Percentiles rank a stretch among this genome's conserved stretches.
Conservation (phyloP, 2,329 filamentous ascomycete species). For the Nemania abortiva region DNA sequence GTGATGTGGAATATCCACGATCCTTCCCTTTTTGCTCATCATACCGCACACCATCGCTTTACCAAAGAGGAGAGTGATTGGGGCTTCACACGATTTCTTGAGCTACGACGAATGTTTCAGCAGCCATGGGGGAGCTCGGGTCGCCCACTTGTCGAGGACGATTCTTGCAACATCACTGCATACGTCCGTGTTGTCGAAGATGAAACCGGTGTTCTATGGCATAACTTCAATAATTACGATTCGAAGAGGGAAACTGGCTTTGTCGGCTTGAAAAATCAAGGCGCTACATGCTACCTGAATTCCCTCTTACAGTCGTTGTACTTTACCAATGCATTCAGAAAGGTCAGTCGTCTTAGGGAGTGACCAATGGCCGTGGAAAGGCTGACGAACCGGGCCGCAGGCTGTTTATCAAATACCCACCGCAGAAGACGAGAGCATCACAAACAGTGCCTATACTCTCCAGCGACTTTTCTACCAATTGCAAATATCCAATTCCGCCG, state of each 20-base stretch:
- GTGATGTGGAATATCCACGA: conserved; percentile 96
- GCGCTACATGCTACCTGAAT: conserved; percentile 90
- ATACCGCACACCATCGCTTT: conserved; percentile 92
- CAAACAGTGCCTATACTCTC: conserved; percentile 92
- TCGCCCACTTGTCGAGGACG: conserved; percentile 81
- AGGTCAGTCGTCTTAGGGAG: conserved; percentile 64
- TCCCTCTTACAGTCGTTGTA: conserved; percentile 86
- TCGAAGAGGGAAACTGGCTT: conserved; percentile 99
- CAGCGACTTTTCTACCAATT: conserved; percentile 95
- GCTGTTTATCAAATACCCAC: conserved; percentile 98
- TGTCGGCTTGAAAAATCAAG: conserved; percentile 96
- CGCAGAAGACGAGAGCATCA: conserved; percentile 80
- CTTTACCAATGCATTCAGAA: conserved; percentile 92
- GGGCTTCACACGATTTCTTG: conserved; percentile 97
- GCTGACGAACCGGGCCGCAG: conserved; percentile 57
- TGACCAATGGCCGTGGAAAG: conserved; percentile 4
- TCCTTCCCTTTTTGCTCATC: conserved; percentile 84
- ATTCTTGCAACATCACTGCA: conserved; percentile 82
- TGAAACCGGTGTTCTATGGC: conserved; percentile 89
- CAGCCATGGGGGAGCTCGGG: conserved; percentile 76
- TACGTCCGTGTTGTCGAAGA: conserved; percentile 87
- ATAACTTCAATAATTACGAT: conserved; percentile 94
- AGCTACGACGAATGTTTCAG: conserved; percentile 86
- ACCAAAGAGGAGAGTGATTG: conserved; percentile 97
- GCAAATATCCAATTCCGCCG: conserved; percentile 85